phyloP scores from a whole-genome alignment of 1,284 basidiomycete species.

The Sporisorium graminicola region DNA sequence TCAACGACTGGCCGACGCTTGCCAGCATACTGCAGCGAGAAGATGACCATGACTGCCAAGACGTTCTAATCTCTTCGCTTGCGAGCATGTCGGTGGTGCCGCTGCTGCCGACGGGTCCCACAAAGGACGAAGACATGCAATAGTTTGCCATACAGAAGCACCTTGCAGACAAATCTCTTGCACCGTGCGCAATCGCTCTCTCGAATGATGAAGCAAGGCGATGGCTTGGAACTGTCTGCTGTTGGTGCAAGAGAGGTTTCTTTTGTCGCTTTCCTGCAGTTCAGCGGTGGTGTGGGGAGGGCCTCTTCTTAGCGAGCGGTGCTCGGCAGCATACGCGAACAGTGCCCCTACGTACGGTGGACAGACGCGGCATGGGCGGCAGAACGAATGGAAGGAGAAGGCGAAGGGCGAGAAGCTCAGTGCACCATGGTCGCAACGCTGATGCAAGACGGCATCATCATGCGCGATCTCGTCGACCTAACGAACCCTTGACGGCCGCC shows the following conservation, averaged over 20 bases:
- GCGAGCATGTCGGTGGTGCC: background rate
- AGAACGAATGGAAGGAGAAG: background rate
- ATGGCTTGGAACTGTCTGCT: background rate
- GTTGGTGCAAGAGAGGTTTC: background rate
- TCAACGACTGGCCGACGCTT: background rate
- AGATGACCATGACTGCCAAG: conserved; percentile 1
- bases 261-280: background rate
- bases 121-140: background rate
- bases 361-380: background rate
- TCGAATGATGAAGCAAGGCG: background rate
- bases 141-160: background rate
- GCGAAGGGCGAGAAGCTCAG: background rate
- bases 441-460: conserved; percentile 3
- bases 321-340: background rate
- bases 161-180: background rate
- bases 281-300: background rate
- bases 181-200: background rate
- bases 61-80: background rate
- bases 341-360: background rate
- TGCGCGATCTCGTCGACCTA: conserved; percentile 4
- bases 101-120: background rate
- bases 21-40: background rate
- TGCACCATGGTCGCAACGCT: background rate
- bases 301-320: background rate
- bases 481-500: background rate